Conservation (phyloP, 768 basidiomycete species). For the Termitomyces sp. region DNA sequence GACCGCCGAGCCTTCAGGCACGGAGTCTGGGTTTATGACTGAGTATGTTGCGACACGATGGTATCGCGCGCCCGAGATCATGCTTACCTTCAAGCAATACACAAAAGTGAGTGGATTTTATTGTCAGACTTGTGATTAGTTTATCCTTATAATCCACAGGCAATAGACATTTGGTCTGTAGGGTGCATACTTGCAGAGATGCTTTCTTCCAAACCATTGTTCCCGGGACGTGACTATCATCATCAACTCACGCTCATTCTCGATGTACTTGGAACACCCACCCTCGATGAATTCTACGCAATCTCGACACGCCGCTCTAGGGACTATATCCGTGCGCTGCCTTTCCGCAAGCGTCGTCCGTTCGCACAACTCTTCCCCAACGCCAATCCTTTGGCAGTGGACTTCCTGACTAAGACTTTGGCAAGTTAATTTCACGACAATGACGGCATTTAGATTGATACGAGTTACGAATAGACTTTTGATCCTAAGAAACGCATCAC, state of each 20-base stretch:
- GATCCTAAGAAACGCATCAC: conserved; percentile 97
- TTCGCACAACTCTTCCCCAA: conserved; percentile 89
- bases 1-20: conserved; percentile 81
- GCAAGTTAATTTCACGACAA: conserved; percentile 31
- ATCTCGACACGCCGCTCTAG: conserved; percentile 90
- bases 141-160: conserved; percentile 32
- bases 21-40: conserved; percentile 89
- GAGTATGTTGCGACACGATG: conserved; percentile 98
- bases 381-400: conserved; percentile 70
- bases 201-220: conserved; percentile 94
- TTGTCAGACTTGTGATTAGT: neutral
- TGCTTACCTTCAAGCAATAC: conserved; percentile 99
- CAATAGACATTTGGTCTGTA: conserved; percentile 88
- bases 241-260: conserved; percentile 95
- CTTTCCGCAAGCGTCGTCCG: conserved; percentile 84
- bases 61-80: conserved; percentile 99
- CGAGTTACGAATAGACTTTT: conserved; percentile 63
- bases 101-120: conserved; percentile 57
- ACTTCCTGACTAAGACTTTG: conserved; percentile 78
- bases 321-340: conserved; percentile 92
- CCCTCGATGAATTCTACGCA: conserved; percentile 95
- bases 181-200: conserved; percentile 93
- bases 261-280: conserved; percentile 95
- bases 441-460: neutral
- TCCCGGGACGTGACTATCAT: conserved; percentile 96